Percentiles rank a stretch among this genome's conserved stretches.
Evolutionary conservation across 208 protist species (phyloP).

Genomic region (Leptomonas pyrrhocoris): DNA sequence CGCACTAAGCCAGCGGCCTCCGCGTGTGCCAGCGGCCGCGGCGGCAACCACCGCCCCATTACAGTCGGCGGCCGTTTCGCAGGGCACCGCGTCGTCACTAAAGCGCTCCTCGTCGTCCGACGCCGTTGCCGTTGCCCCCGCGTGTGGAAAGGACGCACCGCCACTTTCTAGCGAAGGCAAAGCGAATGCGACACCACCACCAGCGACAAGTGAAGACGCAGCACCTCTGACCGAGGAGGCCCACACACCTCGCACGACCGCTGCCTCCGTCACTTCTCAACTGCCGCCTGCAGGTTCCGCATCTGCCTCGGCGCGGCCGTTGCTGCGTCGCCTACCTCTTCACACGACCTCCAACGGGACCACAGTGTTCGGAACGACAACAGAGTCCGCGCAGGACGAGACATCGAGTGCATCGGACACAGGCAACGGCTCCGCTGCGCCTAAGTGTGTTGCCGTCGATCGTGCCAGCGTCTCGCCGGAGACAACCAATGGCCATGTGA

Average conservation of each 20-base stretch:
- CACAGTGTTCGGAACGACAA: neutral
- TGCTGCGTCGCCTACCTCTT: constrained; percentile 3
- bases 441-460: neutral
- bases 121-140: no score
- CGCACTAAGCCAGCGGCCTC: constrained; percentile 1
- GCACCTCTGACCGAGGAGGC: no score
- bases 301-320: constrained; percentile 5
- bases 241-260: no score
- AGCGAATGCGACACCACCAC: no score
- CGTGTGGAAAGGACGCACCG: no score
- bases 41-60: neutral
- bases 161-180: no score
- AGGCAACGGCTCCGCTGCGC: neutral
- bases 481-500: neutral
- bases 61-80: neutral
- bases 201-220: no score
- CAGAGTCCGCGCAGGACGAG: neutral
- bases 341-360: neutral
- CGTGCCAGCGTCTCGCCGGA: neutral
- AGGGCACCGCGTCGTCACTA: neutral
- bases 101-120: no score
- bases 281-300: no score
- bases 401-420: neutral
- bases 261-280: no score
- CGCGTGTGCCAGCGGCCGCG: constrained; percentile 1